Percentiles rank a stretch among this genome's conserved stretches.
These are phyloP conservation scores for Parachlorella kessleri DNA, from an alignment of 139 green algal genomes.

Conservation along the genomic window DNA sequence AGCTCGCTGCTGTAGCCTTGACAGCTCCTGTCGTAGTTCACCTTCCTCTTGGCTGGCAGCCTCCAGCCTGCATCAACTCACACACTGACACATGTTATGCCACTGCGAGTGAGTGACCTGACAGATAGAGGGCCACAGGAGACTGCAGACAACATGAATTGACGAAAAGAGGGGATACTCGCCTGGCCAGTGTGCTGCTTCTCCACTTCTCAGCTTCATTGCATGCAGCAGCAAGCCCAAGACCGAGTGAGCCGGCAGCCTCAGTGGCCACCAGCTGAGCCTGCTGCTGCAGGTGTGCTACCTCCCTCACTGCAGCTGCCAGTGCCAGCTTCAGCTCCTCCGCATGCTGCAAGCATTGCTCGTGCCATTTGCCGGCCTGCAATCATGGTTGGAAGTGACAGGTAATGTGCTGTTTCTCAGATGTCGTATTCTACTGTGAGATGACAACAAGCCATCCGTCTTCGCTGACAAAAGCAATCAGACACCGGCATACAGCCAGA, in stretches of 20 bases:
- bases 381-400: too few species aligned
- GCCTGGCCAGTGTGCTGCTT: neutral
- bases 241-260: neutral
- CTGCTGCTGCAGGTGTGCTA: constrained; percentile 17
- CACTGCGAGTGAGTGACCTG: too few species aligned
- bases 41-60: constrained; percentile 3
- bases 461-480: too few species aligned
- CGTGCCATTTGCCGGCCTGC: constrained; percentile 9
- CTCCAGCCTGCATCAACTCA: neutral
- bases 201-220: constrained; percentile 1
- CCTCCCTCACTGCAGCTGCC: constrained; percentile 15
- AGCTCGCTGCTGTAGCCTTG: neutral
- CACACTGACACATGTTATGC: too few species aligned
- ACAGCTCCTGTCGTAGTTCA: neutral
- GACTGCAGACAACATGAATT: too few species aligned
- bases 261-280: neutral
- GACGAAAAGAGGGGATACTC: too few species aligned
- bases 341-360: constrained; percentile 14
- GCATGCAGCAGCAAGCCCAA: neutral
- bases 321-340: constrained; percentile 31
- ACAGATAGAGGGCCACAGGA: too few species aligned
- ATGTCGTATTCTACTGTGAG: too few species aligned
- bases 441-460: too few species aligned
- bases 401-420: too few species aligned
- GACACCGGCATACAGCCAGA: too few species aligned